Base-by-base conservation (phyloP, 371 early-diverging fungal species). In the Fennellomyces sp. region DNA sequence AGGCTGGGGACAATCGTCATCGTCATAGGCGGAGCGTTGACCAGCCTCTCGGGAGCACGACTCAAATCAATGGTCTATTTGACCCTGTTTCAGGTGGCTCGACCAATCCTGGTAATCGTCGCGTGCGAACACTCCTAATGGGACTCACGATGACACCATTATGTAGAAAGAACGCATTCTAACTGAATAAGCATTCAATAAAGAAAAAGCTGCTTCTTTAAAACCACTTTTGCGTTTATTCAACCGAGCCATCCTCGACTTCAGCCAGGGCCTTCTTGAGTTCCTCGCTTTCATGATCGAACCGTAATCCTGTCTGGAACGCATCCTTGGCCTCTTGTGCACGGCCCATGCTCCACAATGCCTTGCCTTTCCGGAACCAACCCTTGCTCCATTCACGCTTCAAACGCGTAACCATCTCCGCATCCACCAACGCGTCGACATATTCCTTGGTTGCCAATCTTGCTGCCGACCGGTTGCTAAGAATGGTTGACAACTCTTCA, bases 351-450 rank as follows among this genome's bases (percentile, higher is more conserved):
- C 88, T 91, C 41, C 80, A 66, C 42, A 92, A 71, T 30, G 93
- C 91, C 49, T 83, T 82, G 45, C 93, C 93, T 68, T 89, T 90
- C 52, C 93, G 75, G 75, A 91, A 91, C 72, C 88, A 84, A 23
- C 91, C 92, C 75, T 92, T 91, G 63, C 88, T 81, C 91, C 91
- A 92, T 33, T 84, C 86, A 17, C 85, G 81, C 65, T 85, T 88
- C 52, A 92, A 66, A 38, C 86, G 71, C n/a, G 89, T 88, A 25
- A 89, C 90, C 39, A 82, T 79, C 68, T 91, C 90, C 2, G 91
- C 85, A 67, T 91, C 92, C 52, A 88, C 88, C 53, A 87, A 80
- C 17, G 92, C 92, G 49, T 91, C 86, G 10, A 86, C 83, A 70
- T 78, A 84, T n/a, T 86, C 80, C 35, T 83, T 81, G 36, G 86